A percentile compares a stretch with the other conserved stretches of the same genome.
Conservation (phyloP, 192 early-diverging fungal species). For the Chytriomyces sp. region DNA sequence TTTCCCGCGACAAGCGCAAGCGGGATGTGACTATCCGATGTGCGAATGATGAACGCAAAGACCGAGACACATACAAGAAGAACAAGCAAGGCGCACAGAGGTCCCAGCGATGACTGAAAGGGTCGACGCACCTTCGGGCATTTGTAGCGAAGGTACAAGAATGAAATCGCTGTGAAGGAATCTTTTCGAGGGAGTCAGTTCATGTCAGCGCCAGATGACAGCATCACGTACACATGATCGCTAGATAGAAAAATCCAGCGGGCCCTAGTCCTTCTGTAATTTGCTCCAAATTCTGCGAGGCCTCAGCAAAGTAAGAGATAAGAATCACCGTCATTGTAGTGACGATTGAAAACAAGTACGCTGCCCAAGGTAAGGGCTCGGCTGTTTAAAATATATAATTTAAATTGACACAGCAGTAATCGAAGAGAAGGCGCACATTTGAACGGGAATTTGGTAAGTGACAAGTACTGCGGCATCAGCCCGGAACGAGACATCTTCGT, state of each 20-base stretch:
- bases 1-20: constrained; percentile 7
- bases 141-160: constrained; percentile 18
- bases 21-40: not conserved
- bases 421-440: not conserved
- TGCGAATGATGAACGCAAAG: not conserved
- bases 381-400: not conserved
- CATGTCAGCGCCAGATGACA: not conserved
- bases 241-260: constrained; percentile 6
- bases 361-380: constrained; percentile 6
- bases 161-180: constrained; percentile 7
- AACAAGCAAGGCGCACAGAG: constrained; percentile 18
- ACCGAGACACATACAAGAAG: not conserved
- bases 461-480: constrained; percentile 20
- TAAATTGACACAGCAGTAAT: no score
- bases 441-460: not conserved
- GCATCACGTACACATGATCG: constrained; percentile 8
- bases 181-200: not conserved
- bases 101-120: constrained; percentile 1
- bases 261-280: constrained; percentile 11
- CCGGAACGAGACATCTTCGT: constrained; percentile 24
- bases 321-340: constrained; percentile 6
- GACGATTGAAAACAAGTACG: not conserved
- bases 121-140: constrained; percentile 4
- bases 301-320: constrained; percentile 16
- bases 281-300: not conserved